Conservation (phyloP, 306 rosid genomes). For the Pyrus communis region DNA sequence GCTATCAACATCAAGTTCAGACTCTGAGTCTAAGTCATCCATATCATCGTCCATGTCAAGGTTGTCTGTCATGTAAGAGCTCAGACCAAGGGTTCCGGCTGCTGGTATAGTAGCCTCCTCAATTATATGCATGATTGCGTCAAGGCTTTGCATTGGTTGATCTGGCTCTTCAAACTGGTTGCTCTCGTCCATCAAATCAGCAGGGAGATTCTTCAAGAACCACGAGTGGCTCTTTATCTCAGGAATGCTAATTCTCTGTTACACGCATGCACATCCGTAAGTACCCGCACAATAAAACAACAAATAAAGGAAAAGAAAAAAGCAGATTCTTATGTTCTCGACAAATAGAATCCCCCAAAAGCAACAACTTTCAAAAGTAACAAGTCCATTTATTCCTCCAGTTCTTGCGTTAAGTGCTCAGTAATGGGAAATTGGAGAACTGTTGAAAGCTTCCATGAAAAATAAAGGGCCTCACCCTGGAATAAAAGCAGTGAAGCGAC, state of each 20-base stretch:
- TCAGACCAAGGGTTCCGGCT: constrained; percentile 45
- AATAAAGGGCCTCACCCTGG: neutral
- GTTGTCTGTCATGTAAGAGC: constrained; percentile 39
- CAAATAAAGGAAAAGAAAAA: constrained; percentile 1
- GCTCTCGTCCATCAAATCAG: constrained; percentile 68
- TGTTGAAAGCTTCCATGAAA: neutral
- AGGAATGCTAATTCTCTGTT: constrained; percentile 78
- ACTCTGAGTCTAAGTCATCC: constrained; percentile 71
- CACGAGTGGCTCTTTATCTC: constrained; percentile 71
- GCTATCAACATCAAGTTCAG: constrained; percentile 82
- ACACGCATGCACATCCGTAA: constrained; percentile 10
- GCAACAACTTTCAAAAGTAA: neutral
- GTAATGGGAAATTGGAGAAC: neutral
- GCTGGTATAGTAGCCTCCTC: constrained; percentile 89
- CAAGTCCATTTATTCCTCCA: neutral
- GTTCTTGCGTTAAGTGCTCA: neutral
- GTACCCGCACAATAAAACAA: constrained; percentile 1
- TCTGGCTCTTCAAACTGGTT: constrained; percentile 81
- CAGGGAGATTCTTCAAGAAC: constrained; percentile 82
- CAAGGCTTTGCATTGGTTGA: constrained; percentile 81
- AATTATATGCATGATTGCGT: constrained; percentile 83
- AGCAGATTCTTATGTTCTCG: neutral
- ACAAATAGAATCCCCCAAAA: neutral
- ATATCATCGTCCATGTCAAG: constrained; percentile 64
- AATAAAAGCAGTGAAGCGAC: neutral